Evolutionary conservation across 2,329 filamentous ascomycete species (phyloP).

Genomic region (Penicillium aurantiogriseum): DNA sequence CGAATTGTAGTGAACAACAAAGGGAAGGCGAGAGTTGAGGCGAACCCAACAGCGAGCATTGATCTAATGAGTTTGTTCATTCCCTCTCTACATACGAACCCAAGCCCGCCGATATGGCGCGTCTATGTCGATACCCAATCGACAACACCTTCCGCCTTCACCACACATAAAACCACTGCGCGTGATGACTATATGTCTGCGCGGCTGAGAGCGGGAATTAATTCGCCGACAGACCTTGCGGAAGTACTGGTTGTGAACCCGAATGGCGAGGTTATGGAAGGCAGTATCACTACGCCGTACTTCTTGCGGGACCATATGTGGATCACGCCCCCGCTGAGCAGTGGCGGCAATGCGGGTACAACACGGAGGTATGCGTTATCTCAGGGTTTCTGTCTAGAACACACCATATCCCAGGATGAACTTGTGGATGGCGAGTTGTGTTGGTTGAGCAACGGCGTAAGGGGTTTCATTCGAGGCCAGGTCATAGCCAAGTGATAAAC

Average conservation of each 20-base stretch:
- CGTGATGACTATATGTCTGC: constrained; percentile 71
- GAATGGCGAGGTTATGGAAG: constrained; percentile 73
- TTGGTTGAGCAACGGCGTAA: constrained; percentile 85
- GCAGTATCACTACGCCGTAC: constrained; percentile 77
- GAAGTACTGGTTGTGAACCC: constrained; percentile 76
- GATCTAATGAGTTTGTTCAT: constrained; percentile 28
- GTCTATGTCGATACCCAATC: constrained; percentile 53
- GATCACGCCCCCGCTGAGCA: constrained; percentile 46
- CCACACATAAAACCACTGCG: constrained; percentile 80
- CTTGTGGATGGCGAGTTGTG: constrained; percentile 72
- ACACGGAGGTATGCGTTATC: constrained; percentile 80
- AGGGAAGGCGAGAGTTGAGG: constrained; percentile 35
- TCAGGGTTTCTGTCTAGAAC: constrained; percentile 65
- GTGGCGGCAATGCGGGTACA: constrained; percentile 79
- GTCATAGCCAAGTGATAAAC: constrained; percentile 17
- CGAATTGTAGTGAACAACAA: constrained; percentile 35
- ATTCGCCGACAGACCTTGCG: constrained; percentile 42
- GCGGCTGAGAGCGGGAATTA: constrained; percentile 60
- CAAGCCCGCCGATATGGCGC: constrained; percentile 40
- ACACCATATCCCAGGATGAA: constrained; percentile 57
- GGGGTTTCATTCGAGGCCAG: constrained; percentile 64
- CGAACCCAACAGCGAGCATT: constrained; percentile 29
- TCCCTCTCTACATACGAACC: constrained; percentile 17
- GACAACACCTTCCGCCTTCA: constrained; percentile 62
- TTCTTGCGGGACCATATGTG: constrained; percentile 58